Conservation (phyloP, 164 flowering plant species). For the Kingdonia uniflora region DNA sequence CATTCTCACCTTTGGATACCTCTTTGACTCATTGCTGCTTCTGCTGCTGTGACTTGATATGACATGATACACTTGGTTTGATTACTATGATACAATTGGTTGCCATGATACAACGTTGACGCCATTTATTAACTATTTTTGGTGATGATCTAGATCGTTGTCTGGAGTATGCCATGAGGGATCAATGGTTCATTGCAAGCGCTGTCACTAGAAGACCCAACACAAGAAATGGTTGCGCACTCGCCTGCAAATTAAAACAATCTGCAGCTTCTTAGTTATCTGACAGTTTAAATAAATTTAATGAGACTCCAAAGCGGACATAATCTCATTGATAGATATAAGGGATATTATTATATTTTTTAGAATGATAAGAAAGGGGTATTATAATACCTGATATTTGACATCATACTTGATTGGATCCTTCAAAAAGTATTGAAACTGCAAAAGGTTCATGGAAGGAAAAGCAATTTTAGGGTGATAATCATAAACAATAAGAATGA, state of each 20-base stretch:
- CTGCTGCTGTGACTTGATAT: too few relatives aligned
- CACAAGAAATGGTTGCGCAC: slow-evolving; percentile 91
- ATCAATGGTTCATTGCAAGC: slow-evolving; percentile 67
- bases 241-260: slow-evolving; percentile 43
- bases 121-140: too few relatives aligned
- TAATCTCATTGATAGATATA: too few relatives aligned
- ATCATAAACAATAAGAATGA: too few relatives aligned
- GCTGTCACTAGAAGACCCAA: slow-evolving; percentile 88
- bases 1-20: too few relatives aligned
- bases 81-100: not conserved
- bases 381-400: slow-evolving; percentile 90
- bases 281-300: too few relatives aligned
- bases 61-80: not conserved
- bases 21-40: too few relatives aligned
- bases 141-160: slow-evolving; percentile 5
- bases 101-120: not conserved
- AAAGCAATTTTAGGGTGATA: too few relatives aligned
- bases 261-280: not conserved
- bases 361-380: not conserved
- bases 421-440: slow-evolving; percentile 86
- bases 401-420: slow-evolving; percentile 92
- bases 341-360: not conserved
- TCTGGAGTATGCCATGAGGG: not conserved
- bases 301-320: too few relatives aligned
- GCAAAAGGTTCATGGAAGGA: slow-evolving; percentile 21